Evolutionary conservation across 2,329 filamentous ascomycete genomes (phyloP).

Genomic region (Colletotrichum chlorophyti): DNA sequence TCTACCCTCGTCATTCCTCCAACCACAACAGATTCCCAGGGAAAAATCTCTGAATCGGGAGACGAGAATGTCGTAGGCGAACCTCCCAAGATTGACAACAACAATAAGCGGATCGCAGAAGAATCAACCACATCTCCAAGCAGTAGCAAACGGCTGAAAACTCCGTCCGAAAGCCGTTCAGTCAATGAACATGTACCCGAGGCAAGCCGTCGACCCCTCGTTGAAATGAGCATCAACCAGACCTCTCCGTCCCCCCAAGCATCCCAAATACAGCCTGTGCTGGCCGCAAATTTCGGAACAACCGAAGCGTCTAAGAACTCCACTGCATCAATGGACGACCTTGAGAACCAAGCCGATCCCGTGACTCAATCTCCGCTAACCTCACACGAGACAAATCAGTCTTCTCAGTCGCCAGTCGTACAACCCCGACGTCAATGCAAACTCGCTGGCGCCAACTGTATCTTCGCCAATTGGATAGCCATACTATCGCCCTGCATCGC

Average conservation of each 20-base stretch:
- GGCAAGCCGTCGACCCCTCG: conserved; percentile 31
- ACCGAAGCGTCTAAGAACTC: too few species aligned
- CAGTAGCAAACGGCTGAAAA: neutral
- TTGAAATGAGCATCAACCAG: conserved; percentile 33
- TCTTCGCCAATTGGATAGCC: conserved; percentile 43
- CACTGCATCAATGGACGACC: too few species aligned
- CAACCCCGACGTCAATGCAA: conserved; percentile 1
- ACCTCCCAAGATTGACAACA: neutral
- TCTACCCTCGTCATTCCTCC: conserved; percentile 21
- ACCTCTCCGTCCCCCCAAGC: neutral
- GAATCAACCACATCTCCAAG: neutral
- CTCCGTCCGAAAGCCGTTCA: neutral
- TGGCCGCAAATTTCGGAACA: too few species aligned
- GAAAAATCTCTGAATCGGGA: neutral
- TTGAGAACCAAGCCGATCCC: too few species aligned
- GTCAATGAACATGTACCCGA: neutral
- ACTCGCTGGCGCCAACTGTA: conserved; percentile 43
- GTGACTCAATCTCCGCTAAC: neutral
- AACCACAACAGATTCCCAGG: conserved; percentile 4
- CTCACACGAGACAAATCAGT: neutral
- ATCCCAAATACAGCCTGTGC: neutral
- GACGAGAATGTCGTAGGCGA: neutral
- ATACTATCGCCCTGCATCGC: conserved; percentile 51
- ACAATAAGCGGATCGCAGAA: neutral
- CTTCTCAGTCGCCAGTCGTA: neutral